Evolutionary conservation across 257 asterid genomes (phyloP), one percentile per base, ranked within the genome.

Genomic region (Striga asiatica): DNA sequence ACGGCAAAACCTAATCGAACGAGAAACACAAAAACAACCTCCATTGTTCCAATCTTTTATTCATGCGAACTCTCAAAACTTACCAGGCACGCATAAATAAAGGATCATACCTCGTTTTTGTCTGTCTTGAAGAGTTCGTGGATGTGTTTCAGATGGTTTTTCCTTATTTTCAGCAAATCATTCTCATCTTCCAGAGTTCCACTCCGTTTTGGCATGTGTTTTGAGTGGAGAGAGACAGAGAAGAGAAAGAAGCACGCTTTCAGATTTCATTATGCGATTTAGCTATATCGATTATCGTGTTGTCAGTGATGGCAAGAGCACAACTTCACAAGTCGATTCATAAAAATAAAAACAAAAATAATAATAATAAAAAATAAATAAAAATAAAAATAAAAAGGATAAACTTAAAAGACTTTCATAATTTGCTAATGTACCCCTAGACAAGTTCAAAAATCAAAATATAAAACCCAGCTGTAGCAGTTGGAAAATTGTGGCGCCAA

Each of bases 51-150:
- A 51, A 34, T 50, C 22, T 35, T 34, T 18, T 32, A 28, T 16
- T n/a, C n/a, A n/a, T n/a, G n/a, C n/a, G n/a, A n/a, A n/a, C n/a
- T n/a, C n/a, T n/a, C n/a, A n/a, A n/a, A n/a, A n/a, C n/a, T n/a
- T n/a, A n/a, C n/a, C n/a, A n/a, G n/a, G n/a, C n/a, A n/a, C n/a
- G n/a, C 50, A 37, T 9, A 46, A 34, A 39, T 21, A 1, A 43
- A 48, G 17, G 3, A 25, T 32, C 64, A 45, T 65, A 73, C 78
- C 69, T 24, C n/a, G n/a, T n/a, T n/a, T n/a, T n/a, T n/a, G n/a
- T 35, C 12, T 16, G 65, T 13, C n/a, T 48, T 32, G 9, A 62
- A 56, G 66, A 61, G 56, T 41, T 6, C 32, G 29, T 7, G 9
- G n/a, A 12, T 21, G 56, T 12, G 24, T 34, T 14, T 46, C 25